Conservation (phyloP, 306 rosid species). For the Cucumis cinereus region DNA sequence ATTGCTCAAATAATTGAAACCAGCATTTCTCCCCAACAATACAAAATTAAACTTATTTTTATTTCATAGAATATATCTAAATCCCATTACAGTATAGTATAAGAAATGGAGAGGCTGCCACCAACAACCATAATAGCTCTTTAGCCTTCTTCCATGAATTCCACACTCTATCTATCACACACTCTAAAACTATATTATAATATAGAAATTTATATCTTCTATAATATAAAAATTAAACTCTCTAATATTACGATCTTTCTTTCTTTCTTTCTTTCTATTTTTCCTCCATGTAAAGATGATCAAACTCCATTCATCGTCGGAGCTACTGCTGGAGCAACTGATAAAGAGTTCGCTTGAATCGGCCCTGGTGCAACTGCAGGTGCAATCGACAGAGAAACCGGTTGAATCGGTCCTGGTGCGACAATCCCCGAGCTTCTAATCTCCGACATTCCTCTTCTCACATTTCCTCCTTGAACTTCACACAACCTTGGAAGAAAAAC, state of each 20-base stretch:
- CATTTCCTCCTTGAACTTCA: conserved; percentile 37
- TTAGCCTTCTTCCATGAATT: not conserved
- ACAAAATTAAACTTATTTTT: no score
- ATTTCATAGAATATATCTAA: no score
- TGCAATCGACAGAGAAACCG: conserved; percentile 13
- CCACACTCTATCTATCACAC: not conserved
- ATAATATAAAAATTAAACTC: not conserved
- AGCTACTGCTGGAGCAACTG: not conserved
- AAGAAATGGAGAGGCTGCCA: no score
- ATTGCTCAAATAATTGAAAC: no score
- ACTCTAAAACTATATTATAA: not conserved
- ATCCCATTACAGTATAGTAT: not conserved
- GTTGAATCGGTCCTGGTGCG: conserved; percentile 48
- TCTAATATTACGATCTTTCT: not conserved
- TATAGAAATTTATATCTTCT: not conserved
- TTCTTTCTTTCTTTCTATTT: not conserved
- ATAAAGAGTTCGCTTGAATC: not conserved
- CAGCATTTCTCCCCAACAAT: no score
- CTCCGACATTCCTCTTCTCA: conserved; percentile 58
- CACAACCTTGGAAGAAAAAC: conserved; percentile 83
- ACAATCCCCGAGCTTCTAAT: conserved; percentile 49
- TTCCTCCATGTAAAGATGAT: not conserved
- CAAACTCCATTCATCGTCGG: not conserved
- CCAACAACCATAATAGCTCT: no score
- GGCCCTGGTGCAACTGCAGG: conserved; percentile 4